Evolutionary conservation across 352 stramenopile genomes (phyloP), one percentile per base, ranked within the genome.

Genomic region (Globisporangium irregulare): DNA sequence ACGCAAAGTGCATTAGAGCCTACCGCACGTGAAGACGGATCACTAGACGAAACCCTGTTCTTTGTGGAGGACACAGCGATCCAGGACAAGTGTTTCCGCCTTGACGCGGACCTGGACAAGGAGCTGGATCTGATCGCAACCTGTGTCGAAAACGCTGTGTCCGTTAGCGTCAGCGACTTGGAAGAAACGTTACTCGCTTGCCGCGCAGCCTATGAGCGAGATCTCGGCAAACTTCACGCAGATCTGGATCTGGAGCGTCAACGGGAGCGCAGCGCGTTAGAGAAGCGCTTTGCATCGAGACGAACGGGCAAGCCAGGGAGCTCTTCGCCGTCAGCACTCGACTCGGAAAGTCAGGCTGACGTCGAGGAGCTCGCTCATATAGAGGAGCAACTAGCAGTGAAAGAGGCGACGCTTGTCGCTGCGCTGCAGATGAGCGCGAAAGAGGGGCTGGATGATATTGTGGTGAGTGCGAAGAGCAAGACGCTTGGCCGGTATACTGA

Each of bases 351-450:
- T 10, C 27, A 48, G 18, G n/a, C 20, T 48, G 29, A 24, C 8
- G 46, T 4, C 6, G 29, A 61, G 8, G 55, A 46, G 29, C 20
- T 61, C 15, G 12, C 8, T 48, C 9, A 14, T 14, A 9, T 61
- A 18, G 55, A 61, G 20, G 20, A 46, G 20, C 38, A 20, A 3
- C 55, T 61, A 2, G 20, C 7, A 5, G 29, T 18, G 6, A 61
- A 61, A 22, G 29, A 46, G 29, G 34, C 27, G 34, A 36, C 8
- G 29, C 29, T 61, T 22, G 29, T 61, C 5, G 55, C 55, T 61
- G 55, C 55, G 27, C 55, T 61, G 7, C 55, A 61, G 55, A 46
- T 61, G 55, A 46, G 18, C 9, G 34, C 55, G 55, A 61, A 48
- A n/a, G n/a, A 46, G 15, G 29, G 8, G 9, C 55, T 61, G 29